Conservation (phyloP, 805 yeast species). For the Groenewaldozyma salmanticensis region DNA sequence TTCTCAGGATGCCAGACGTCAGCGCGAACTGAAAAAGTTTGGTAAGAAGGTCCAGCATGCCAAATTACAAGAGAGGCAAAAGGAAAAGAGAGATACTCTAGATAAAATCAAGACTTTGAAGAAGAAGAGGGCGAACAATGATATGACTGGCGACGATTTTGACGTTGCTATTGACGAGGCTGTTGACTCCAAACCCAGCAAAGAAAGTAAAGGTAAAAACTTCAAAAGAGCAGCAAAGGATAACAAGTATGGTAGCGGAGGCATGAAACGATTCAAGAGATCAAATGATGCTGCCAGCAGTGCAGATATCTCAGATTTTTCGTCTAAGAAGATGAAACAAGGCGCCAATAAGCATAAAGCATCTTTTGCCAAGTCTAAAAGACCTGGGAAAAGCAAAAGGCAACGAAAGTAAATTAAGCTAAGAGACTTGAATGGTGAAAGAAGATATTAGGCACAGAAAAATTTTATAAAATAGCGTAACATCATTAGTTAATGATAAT, state of each 20-base stretch:
- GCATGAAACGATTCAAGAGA: conserved; percentile 64
- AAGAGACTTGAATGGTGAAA: background rate
- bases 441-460: background rate
- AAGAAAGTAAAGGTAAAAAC: conserved; percentile 37
- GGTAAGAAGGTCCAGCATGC: conserved; percentile 96
- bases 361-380: conserved; percentile 6
- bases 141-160: conserved; percentile 59
- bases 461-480: background rate
- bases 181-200: conserved; percentile 43
- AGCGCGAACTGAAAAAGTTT: conserved; percentile 88
- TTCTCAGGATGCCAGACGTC: conserved; percentile 85
- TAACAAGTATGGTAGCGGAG: conserved; percentile 67
- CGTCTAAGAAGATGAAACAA: conserved; percentile 43
- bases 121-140: conserved; percentile 75
- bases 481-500: background rate
- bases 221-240: conserved; percentile 63
- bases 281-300: conserved; percentile 65
- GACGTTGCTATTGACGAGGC: conserved; percentile 91
- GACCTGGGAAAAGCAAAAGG: conserved; percentile 20
- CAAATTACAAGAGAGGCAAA: conserved; percentile 85
- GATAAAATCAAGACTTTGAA: conserved; percentile 86
- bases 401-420: background rate
- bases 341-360: conserved; percentile 24
- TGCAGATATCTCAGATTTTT: conserved; percentile 54
- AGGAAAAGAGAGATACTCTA: conserved; percentile 82